phyloP scores from a whole-genome alignment of 108 stramenopile genomes.

The Skeletonema marinoi region DNA sequence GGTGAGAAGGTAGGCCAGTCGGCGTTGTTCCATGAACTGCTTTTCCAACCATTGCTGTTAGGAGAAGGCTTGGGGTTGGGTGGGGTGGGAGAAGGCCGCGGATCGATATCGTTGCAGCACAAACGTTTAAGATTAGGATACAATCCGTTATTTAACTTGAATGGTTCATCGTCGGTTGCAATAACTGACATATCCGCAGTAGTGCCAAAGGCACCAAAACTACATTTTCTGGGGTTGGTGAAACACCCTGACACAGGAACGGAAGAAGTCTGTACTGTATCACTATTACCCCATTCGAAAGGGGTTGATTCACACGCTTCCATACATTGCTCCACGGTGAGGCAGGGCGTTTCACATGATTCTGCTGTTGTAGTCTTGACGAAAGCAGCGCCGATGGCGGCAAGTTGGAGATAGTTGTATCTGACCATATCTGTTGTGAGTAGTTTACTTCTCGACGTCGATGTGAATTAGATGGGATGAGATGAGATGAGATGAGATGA shows the following conservation, averaged over 20 bases:
- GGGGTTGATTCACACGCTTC: neutral
- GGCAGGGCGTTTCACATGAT: neutral
- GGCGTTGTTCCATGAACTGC: neutral
- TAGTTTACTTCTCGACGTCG: neutral
- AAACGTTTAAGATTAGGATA: neutral
- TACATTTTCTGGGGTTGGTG: neutral
- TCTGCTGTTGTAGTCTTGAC: neutral
- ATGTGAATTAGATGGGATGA: neutral
- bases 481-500: neutral
- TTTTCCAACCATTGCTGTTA: neutral
- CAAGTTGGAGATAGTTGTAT: conserved; percentile 1
- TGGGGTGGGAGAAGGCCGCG: neutral
- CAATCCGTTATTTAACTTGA: neutral
- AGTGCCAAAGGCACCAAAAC: neutral
- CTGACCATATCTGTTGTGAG: neutral
- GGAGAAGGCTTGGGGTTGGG: neutral
- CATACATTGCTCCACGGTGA: neutral
- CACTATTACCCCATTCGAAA: neutral
- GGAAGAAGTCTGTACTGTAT: neutral
- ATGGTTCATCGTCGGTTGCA: neutral
- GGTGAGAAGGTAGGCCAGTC: neutral
- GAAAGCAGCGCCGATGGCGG: neutral
- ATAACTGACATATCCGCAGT: neutral
- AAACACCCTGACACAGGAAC: neutral
- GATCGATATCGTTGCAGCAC: neutral